Conservation (phyloP, 2,329 filamentous ascomycete species). For the Cercospora janseana region DNA sequence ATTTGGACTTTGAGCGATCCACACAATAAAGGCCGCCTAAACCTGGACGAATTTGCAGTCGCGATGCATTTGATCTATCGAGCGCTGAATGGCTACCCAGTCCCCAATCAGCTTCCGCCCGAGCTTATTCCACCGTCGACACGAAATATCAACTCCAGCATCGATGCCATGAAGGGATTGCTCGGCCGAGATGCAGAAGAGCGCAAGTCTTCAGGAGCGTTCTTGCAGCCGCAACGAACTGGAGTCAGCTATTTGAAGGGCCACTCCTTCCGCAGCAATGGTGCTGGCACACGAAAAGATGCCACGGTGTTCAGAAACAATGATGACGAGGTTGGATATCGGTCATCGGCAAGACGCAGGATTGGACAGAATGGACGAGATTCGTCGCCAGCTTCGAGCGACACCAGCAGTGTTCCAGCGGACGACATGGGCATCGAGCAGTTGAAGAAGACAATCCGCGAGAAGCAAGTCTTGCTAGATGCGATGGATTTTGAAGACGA, state of each 20-base stretch:
- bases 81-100: constrained; percentile 91
- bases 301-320: constrained; percentile 97
- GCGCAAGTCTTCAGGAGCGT: constrained; percentile 83
- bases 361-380: constrained; percentile 67
- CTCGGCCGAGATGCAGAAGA: constrained; percentile 85
- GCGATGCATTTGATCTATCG: constrained; percentile 99
- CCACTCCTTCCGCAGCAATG: constrained; percentile 72
- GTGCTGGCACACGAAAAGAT: constrained; percentile 72
- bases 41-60: constrained; percentile 96
- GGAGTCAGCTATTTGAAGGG: constrained; percentile 98
- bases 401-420: constrained; percentile 59
- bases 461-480: constrained; percentile 91
- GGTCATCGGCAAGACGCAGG: constrained; percentile 86
- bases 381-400: constrained; percentile 70
- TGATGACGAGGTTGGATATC: constrained; percentile 79
- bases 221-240: constrained; percentile 88
- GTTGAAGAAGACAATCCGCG: constrained; percentile 84
- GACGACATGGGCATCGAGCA: constrained; percentile 87
- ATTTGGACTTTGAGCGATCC: constrained; percentile 95
- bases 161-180: constrained; percentile 87
- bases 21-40: constrained; percentile 87
- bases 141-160: constrained; percentile 86
- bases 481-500: constrained; percentile 97
- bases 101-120: constrained; percentile 81
- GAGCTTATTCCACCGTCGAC: constrained; percentile 95